A percentile compares a stretch with the other conserved stretches of the same genome.
Conservation (phyloP, 164 flowering plant genomes). For the Aristolochia californica region DNA sequence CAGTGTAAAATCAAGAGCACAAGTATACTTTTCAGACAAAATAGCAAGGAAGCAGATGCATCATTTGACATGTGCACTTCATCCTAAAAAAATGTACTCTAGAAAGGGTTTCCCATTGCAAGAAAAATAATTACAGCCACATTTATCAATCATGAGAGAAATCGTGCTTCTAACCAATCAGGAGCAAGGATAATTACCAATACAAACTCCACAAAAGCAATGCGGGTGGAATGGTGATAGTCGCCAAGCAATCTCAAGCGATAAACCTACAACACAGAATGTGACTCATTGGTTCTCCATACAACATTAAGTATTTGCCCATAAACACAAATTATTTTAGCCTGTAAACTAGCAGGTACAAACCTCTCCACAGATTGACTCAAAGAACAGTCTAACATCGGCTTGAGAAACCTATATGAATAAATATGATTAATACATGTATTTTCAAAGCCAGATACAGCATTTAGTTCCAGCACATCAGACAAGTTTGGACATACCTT, state of each 20-base stretch:
- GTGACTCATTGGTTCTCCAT: neutral
- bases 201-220: constrained; percentile 81
- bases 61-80: too few relatives aligned
- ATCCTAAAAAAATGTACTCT: too few relatives aligned
- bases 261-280: constrained; percentile 37
- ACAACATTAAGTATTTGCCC: neutral
- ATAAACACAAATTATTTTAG: neutral
- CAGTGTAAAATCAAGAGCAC: too few relatives aligned
- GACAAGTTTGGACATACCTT: constrained; percentile 36
- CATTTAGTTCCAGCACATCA: constrained; percentile 3
- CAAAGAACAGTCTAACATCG: constrained; percentile 68
- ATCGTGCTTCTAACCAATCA: neutral
- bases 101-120: too few relatives aligned
- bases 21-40: too few relatives aligned
- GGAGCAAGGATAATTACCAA: constrained; percentile 31
- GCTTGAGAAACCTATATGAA: constrained; percentile 54
- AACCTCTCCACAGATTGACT: constrained; percentile 77
- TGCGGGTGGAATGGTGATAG: constrained; percentile 69
- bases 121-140: too few relatives aligned
- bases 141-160: too few relatives aligned
- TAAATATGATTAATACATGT: neutral
- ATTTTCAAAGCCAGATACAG: neutral
- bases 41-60: too few relatives aligned
- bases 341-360: constrained; percentile 9
- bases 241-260: constrained; percentile 77